Evolutionary conservation across 768 basidiomycete species (phyloP).

Genomic region (Boletus tomentosulus): DNA sequence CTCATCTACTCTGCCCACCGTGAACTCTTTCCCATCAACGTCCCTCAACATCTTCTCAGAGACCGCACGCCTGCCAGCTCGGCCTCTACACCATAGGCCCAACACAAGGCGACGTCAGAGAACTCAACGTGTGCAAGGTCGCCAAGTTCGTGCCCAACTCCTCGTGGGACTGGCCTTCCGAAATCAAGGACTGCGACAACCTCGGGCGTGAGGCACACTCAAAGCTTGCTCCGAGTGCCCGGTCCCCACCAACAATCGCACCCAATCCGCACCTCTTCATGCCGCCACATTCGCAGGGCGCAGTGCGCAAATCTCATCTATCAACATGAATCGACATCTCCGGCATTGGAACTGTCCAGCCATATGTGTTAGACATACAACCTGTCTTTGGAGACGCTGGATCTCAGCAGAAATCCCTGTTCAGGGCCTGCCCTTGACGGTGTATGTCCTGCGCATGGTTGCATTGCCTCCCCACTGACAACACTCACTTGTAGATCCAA

Average conservation of each 20-base stretch:
- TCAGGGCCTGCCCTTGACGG: slow-evolving; percentile 87
- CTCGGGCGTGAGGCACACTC: slow-evolving; percentile 23
- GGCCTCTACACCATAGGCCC: slow-evolving; percentile 23
- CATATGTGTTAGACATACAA: slow-evolving; percentile 99
- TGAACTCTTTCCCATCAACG: slow-evolving; percentile 42
- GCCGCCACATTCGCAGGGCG: no score
- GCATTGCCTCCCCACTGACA: no score
- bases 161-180: slow-evolving; percentile 19
- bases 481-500: slow-evolving; percentile 49
- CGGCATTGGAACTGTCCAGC: no score
- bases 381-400: slow-evolving; percentile 86
- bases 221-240: slow-evolving; percentile 35
- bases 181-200: slow-evolving; percentile 15
- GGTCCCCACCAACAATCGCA: no score
- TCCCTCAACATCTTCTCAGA: slow-evolving; percentile 37
- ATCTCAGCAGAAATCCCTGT: slow-evolving; percentile 90
- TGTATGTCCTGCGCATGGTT: slow-evolving; percentile 41
- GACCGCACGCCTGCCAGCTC: slow-evolving; percentile 26
- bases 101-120: slow-evolving; percentile 56
- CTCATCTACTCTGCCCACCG: slow-evolving; percentile 60
- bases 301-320: no score
- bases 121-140: slow-evolving; percentile 46
- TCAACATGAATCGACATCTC: no score
- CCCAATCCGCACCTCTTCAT: no score
- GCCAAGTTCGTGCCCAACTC: slow-evolving; percentile 28